phyloP scores from a whole-genome alignment of 805 yeast species.

The Pichia manshurica region DNA sequence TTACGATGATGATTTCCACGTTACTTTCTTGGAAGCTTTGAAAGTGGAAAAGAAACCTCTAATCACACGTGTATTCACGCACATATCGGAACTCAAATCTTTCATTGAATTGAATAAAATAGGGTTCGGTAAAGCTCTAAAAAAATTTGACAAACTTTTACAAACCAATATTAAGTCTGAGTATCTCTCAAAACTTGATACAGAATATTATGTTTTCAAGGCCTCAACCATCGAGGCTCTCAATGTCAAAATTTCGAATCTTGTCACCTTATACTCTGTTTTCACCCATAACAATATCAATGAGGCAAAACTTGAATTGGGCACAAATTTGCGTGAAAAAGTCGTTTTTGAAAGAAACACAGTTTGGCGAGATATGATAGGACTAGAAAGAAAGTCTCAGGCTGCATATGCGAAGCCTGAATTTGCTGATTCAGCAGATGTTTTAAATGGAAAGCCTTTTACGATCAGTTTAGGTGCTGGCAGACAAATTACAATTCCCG shows the following conservation, averaged over 20 bases:
- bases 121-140: slow-evolving; percentile 84
- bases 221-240: slow-evolving; percentile 42
- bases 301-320: slow-evolving; percentile 39
- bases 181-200: slow-evolving; percentile 44
- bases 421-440: not conserved
- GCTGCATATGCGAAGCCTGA: slow-evolving; percentile 46
- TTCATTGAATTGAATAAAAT: slow-evolving; percentile 78
- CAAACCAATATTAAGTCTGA: slow-evolving; percentile 52
- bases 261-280: slow-evolving; percentile 35
- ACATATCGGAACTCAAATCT: slow-evolving; percentile 75
- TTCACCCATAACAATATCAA: slow-evolving; percentile 36
- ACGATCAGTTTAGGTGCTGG: slow-evolving; percentile 28
- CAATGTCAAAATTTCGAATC: slow-evolving; percentile 44
- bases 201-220: slow-evolving; percentile 47
- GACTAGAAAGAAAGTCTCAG: slow-evolving; percentile 79
- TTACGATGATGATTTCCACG: slow-evolving; percentile 34
- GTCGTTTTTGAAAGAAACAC: slow-evolving; percentile 97
- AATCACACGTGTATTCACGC: slow-evolving; percentile 60
- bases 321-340: slow-evolving; percentile 71
- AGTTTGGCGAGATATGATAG: slow-evolving; percentile 96
- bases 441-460: slow-evolving; percentile 17
- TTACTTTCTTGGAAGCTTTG: slow-evolving; percentile 42
- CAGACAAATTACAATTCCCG: slow-evolving; percentile 28
- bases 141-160: slow-evolving; percentile 85
- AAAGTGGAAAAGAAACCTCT: slow-evolving; percentile 64